Evolutionary conservation across 2,329 filamentous ascomycete species (phyloP).

Genomic region (Tolypocladium album): DNA sequence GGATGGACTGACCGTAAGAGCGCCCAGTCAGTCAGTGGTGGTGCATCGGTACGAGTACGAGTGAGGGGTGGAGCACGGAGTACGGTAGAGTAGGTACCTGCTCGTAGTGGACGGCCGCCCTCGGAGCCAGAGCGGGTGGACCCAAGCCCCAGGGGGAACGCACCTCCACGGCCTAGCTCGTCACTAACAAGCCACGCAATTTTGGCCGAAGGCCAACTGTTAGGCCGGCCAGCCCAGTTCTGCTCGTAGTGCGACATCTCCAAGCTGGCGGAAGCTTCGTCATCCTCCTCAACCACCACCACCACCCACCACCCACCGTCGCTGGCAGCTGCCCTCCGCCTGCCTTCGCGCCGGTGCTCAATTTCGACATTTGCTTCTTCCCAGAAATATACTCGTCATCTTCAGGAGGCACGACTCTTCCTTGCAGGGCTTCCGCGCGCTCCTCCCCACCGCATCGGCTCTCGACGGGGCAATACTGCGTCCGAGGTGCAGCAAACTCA

Average conservation of each 20-base stretch:
- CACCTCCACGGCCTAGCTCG: neutral
- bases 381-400: neutral
- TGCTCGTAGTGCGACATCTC: conserved; percentile 4
- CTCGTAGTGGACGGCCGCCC: no score
- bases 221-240: neutral
- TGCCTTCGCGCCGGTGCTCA: conserved; percentile 1
- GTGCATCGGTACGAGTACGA: no score
- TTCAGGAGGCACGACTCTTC: neutral
- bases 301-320: neutral
- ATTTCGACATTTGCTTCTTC: conserved; percentile 2
- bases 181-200: conserved; percentile 7
- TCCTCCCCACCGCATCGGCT: neutral
- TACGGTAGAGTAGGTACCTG: no score
- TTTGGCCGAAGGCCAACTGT: conserved; percentile 1
- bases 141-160: neutral
- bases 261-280: conserved; percentile 8
- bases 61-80: no score
- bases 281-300: conserved; percentile 1
- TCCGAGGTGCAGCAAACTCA: neutral
- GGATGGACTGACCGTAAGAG: neutral
- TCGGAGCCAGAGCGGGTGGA: conserved; percentile 3
- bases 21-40: no score
- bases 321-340: neutral
- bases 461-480: neutral
- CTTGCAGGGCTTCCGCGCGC: neutral